A percentile compares a stretch with the other conserved stretches of the same genome.
Conservation (phyloP, 768 basidiomycete genomes). For the Amanita jacksonii region DNA sequence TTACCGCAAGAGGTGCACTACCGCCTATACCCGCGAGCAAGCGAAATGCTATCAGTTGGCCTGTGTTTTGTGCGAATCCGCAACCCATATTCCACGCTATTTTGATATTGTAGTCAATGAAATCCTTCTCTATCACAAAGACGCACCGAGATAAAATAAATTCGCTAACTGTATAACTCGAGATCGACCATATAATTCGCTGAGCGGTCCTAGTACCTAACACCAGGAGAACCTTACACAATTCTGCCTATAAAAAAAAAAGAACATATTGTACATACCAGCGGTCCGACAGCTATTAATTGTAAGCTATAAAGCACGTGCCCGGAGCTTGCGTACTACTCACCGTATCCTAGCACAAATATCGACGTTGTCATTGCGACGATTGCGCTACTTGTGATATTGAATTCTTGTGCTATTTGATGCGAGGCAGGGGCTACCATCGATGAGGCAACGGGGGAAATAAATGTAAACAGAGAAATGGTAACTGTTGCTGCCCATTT, state of each 20-base stretch:
- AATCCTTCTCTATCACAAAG: neutral
- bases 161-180: constrained; percentile 53
- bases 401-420: constrained; percentile 43
- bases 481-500: constrained; percentile 63
- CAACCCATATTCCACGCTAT: constrained; percentile 55
- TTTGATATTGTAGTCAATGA: neutral
- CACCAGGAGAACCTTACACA: neutral
- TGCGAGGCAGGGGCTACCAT: constrained; percentile 61
- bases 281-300: constrained; percentile 38
- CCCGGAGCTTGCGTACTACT: constrained; percentile 10
- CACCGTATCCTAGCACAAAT: constrained; percentile 47
- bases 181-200: constrained; percentile 64
- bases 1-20: constrained; percentile 56
- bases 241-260: neutral
- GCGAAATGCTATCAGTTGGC: constrained; percentile 56
- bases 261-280: constrained; percentile 26
- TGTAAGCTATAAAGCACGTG: neutral
- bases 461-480: constrained; percentile 60
- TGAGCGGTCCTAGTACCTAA: constrained; percentile 46
- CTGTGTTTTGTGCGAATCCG: constrained; percentile 50
- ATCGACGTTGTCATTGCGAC: constrained; percentile 51
- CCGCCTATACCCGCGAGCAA: constrained; percentile 66
- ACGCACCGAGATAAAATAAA: constrained; percentile 53
- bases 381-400: constrained; percentile 37
- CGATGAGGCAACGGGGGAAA: constrained; percentile 59